Base-by-base conservation (phyloP, 2,329 filamentous ascomycete genomes). In the Aureobasidium lini region DNA sequence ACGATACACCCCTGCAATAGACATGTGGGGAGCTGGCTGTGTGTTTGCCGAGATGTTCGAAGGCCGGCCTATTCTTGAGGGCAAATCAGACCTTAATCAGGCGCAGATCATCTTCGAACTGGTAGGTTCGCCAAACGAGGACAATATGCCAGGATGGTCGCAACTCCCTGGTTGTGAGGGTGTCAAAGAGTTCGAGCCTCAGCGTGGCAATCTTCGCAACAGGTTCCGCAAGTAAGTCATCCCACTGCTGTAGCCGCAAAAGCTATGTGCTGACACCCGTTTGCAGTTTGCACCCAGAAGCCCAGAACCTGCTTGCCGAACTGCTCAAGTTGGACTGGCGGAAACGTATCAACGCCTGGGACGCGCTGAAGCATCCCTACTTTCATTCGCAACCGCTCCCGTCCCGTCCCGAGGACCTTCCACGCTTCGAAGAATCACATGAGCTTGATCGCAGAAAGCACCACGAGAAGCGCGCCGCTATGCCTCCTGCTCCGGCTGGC, bases 1-100 rank as follows among this genome's bases (percentile, higher is more conserved):
- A 67, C 85, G 85, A 65, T 99, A 99, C 74, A 99, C 94, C n/a
- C 90, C 92, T 13, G 92, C 94, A 9, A 96, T 99, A 68, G 94
- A 99, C 73, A 85, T 99, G 76, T 99, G 94, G 94, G 94, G 94
- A 66, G 93, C 96, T 66, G 94, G 88, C n/a, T 99, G 94, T 70
- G 91, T 99, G 2, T 96, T 99, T 74, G 94, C 91, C 54, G 94
- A 99, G 72, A 99, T 99, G 93, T 87, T 96, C 64, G 85, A 90
- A 66, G 87, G 90, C 39, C 95, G 93, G 71, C 94, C 94, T 0
- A 97, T 99, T 57, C 80, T 99, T 44, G 84, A 91, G 7, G 94
- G 94, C 11, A 90, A 90, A 65, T 95, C 88, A 66, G 94, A 99
- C 69, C 76, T 84, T 6, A 87, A 96, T 68, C 94, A 99, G 73